These are phyloP conservation scores for Apostasia ramifera DNA, from an alignment of 106 monocot genomes.

Conservation along the genomic window DNA sequence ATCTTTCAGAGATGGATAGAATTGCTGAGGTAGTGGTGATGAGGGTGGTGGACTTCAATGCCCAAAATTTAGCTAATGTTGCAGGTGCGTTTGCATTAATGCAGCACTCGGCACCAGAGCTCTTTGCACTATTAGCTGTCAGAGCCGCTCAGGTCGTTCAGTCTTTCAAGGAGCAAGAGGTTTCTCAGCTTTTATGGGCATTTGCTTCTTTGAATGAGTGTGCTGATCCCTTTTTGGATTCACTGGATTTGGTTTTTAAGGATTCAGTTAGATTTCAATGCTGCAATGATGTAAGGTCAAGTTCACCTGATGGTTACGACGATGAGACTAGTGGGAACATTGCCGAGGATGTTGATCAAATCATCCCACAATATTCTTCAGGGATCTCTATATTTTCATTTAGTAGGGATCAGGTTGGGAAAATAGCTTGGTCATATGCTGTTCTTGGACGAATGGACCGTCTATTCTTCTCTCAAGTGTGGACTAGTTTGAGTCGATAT, in stretches of 20 bases:
- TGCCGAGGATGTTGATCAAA: conserved; percentile 6
- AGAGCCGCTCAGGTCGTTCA: conserved; percentile 63
- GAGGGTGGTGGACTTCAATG: conserved; percentile 70
- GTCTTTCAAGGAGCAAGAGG: conserved; percentile 73
- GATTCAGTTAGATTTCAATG: conserved; percentile 13
- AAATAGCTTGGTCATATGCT: conserved; percentile 86
- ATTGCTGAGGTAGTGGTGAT: conserved; percentile 68
- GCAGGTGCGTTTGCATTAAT: conserved; percentile 89
- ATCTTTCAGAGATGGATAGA: conserved; percentile 91
- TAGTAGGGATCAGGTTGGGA: conserved; percentile 80
- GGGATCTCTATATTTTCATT: conserved; percentile 28
- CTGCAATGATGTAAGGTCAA: conserved; percentile 10
- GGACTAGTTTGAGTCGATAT: conserved; percentile 55
- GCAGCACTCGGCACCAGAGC: conserved; percentile 74
- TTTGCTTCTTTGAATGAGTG: conserved; percentile 81
- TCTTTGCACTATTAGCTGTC: conserved; percentile 45
- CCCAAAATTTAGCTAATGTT: conserved; percentile 93
- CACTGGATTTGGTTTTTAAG: conserved; percentile 48
- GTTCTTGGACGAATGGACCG: conserved; percentile 78
- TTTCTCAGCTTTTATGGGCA: conserved; percentile 87
- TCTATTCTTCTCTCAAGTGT: conserved; percentile 63
- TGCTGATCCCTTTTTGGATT: conserved; percentile 51
- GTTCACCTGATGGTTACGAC: conserved; percentile 1
- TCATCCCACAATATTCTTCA: conserved; percentile 6
- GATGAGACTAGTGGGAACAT: not conserved